Base-by-base conservation (phyloP, 768 basidiomycete genomes). In the Lactifluus subvellereus region DNA sequence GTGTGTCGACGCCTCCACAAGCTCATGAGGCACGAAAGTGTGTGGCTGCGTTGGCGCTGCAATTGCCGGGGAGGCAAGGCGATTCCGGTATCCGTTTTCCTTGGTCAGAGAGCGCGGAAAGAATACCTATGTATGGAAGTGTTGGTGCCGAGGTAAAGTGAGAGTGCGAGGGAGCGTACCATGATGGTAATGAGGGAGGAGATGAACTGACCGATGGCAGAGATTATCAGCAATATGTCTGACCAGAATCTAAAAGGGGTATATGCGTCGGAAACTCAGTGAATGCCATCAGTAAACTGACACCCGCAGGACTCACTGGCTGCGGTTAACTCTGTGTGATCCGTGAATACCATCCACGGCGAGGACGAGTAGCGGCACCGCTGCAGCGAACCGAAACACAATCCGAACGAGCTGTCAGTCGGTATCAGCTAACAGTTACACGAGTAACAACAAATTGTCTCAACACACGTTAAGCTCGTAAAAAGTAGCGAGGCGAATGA, bases 111-210 rank as follows among this genome's bases (percentile, higher is more conserved):
- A 88, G 50, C 87, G 87, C 40, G 89, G 89, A 76, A 90, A 90
- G 75, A 90, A 90, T 48, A 90, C 81, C 87, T 89, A 40, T 6
- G 33, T 53, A 8, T 27, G 48, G 42, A 48, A 7, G 55, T 30
- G 35, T 22, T 22, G 40, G 50, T 27, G 35, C 51, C 54, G 32
- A 43, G 42, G 33, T 40, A 6, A 38, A 49, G 59, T 33, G 54
- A 35, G 53, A 49, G 27, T 45, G n/a, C 6, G n/a, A 47, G 7
- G 42, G 32, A 60, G 73, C 84, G 69, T 69, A 90, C 90, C 37
- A 92, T 78, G 37, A 93, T 78, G 4, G 91, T 93, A 27, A 92
- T 88, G 18, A 84, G 84, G 30, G 90, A 90, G 4, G 90, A 92
- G 22, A 89, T 78, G 69, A 91, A 84, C 68, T 86, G 86, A 14